Conservation (phyloP, 1,284 basidiomycete genomes). For the Cutaneotrichosporon cutaneum region DNA sequence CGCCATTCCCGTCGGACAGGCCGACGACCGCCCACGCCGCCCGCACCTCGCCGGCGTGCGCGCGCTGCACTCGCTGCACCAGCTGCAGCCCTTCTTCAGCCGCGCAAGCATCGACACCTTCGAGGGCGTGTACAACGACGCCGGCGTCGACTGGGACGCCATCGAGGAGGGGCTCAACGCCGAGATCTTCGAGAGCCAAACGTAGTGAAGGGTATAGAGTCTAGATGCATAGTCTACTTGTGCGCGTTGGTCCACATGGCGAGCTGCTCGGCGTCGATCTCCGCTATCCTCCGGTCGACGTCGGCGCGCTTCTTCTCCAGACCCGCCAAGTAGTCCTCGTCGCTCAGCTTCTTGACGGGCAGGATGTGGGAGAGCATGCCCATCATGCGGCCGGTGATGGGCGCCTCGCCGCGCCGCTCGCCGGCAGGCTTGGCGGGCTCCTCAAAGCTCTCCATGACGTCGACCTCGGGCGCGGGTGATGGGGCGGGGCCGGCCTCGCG, state of each 20-base stretch:
- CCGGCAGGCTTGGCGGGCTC: neutral
- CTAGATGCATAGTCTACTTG: slow-evolving; percentile 1
- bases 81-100: slow-evolving; percentile 82
- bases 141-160: slow-evolving; percentile 73
- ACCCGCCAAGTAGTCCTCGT: slow-evolving; percentile 44
- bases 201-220: neutral
- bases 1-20: slow-evolving; percentile 2
- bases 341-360: slow-evolving; percentile 42
- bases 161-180: slow-evolving; percentile 74
- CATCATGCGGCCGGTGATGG: slow-evolving; percentile 39
- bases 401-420: slow-evolving; percentile 19
- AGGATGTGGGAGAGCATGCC: slow-evolving; percentile 30
- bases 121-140: slow-evolving; percentile 78
- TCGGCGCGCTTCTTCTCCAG: slow-evolving; percentile 38
- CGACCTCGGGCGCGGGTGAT: neutral
- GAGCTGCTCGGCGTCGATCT: slow-evolving; percentile 44
- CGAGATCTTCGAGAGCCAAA: slow-evolving; percentile 75
- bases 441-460: slow-evolving; percentile 4
- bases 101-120: slow-evolving; percentile 82
- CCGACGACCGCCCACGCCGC: slow-evolving; percentile 57
- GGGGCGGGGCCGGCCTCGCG: neutral
- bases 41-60: slow-evolving; percentile 68
- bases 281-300: slow-evolving; percentile 34
- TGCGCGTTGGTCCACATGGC: slow-evolving; percentile 31
- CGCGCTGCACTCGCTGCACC: slow-evolving; percentile 74